Conservation (phyloP, 176 grass and related monocot genomes). For the Rhipidocladum racemiflorum region DNA sequence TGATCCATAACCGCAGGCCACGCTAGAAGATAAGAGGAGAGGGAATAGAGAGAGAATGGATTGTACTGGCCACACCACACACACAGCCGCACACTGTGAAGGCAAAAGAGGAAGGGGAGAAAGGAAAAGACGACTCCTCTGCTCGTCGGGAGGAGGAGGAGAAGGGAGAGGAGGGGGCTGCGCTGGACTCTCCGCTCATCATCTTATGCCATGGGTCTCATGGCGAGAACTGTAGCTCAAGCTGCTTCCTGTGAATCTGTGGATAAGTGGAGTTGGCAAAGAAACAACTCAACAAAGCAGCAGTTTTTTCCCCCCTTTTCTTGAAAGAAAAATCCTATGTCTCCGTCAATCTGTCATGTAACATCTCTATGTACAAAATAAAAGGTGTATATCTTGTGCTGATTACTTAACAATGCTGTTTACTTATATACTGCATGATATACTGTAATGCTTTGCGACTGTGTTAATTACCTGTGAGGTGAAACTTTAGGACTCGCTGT, state of each 20-base stretch:
- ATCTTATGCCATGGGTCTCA: constrained; percentile 25
- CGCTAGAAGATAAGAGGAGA: constrained; percentile 38
- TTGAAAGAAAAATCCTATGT: not conserved
- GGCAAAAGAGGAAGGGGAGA: constrained; percentile 17
- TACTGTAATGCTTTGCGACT: not conserved
- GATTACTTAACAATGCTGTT: not conserved
- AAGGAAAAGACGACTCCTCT: constrained; percentile 38
- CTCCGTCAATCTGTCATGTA: not conserved
- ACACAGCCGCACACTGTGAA: constrained; percentile 24
- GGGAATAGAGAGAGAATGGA: constrained; percentile 35
- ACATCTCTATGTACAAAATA: not conserved
- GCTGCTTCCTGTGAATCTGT: constrained; percentile 10
- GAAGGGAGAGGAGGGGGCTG: not conserved
- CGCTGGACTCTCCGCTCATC: not conserved
- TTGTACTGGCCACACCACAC: constrained; percentile 15
- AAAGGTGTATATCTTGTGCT: not conserved
- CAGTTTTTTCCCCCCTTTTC: not conserved
- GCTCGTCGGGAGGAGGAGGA: constrained; percentile 24
- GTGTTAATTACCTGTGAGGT: not conserved
- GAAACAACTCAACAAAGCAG: not conserved
- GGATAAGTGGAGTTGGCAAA: no score
- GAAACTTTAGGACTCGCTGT: not conserved
- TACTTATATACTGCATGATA: not conserved
- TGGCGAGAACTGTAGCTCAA: no score
- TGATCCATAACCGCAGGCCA: constrained; percentile 41